Conservation (phyloP, 441 rosid species). For the Arabidopsis hybrid region DNA sequence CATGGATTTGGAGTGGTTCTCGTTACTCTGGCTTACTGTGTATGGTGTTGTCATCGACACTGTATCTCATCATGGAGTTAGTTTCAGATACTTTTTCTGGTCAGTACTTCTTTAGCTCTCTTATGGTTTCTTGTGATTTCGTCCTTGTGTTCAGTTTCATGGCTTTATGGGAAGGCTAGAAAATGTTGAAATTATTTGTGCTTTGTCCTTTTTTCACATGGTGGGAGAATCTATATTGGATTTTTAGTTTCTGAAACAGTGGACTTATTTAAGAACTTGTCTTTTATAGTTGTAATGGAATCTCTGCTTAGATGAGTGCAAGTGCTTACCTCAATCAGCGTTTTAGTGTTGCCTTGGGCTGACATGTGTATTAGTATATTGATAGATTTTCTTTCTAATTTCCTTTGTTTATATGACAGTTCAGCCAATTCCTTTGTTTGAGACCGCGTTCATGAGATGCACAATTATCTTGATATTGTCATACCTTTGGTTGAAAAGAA, state of each 20-base stretch:
- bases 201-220: slow-evolving; percentile 26
- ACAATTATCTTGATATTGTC: slow-evolving; percentile 65
- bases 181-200: neutral
- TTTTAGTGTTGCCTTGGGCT: slow-evolving; percentile 1
- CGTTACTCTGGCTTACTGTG: slow-evolving; percentile 87
- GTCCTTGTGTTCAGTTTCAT: slow-evolving; percentile 17
- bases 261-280: slow-evolving; percentile 17
- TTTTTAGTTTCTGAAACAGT: slow-evolving; percentile 3
- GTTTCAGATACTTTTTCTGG: slow-evolving; percentile 67
- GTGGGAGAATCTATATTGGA: slow-evolving; percentile 10
- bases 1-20: slow-evolving; percentile 91
- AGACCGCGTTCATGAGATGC: slow-evolving; percentile 78
- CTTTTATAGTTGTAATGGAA: slow-evolving; percentile 9
- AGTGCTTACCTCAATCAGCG: neutral
- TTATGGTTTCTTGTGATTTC: neutral
- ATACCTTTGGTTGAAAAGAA: slow-evolving; percentile 78
- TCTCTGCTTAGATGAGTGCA: neutral
- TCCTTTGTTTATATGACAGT: slow-evolving; percentile 62
- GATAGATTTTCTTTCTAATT: slow-evolving; percentile 18
- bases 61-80: slow-evolving; percentile 80
- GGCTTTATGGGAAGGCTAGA: neutral
- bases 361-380: slow-evolving; percentile 3
- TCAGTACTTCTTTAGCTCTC: slow-evolving; percentile 45
- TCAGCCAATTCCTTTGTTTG: slow-evolving; percentile 80
- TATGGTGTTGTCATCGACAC: slow-evolving; percentile 65